Percentiles rank a stretch among this genome's conserved stretches.
These are phyloP conservation scores for Fusarium avenaceum DNA, from an alignment of 2,329 filamentous ascomycete species.

Conservation along the genomic window DNA sequence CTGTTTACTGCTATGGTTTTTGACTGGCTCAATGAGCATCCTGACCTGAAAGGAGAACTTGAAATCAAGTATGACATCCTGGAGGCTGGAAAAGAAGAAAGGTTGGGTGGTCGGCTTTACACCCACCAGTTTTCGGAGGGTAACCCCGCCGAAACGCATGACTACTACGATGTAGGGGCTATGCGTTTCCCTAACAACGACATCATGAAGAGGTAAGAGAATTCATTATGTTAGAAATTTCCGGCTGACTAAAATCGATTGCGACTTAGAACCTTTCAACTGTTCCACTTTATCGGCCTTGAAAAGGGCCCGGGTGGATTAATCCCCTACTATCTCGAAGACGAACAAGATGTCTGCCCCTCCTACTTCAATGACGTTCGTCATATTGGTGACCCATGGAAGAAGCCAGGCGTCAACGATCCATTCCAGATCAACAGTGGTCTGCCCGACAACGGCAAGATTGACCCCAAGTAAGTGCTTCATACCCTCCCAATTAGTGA, in stretches of 20 bases:
- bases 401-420: background rate
- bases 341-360: background rate
- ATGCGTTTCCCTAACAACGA: constrained; percentile 32
- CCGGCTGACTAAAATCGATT: no score
- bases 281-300: constrained; percentile 3
- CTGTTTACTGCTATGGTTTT: constrained; percentile 22
- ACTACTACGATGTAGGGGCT: constrained; percentile 33
- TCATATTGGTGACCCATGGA: no score
- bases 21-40: constrained; percentile 20
- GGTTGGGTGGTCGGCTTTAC: constrained; percentile 31
- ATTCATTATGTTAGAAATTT: no score
- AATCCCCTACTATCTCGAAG: constrained; percentile 22
- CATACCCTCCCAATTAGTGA: no score
- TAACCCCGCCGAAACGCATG: constrained; percentile 3
- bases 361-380: constrained; percentile 14
- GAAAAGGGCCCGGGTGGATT: no score
- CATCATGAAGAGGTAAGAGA: constrained; percentile 19
- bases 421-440: constrained; percentile 21
- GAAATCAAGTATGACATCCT: constrained; percentile 25
- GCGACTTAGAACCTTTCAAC: constrained; percentile 6
- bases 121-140: constrained; percentile 31
- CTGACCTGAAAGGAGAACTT: background rate
- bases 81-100: constrained; percentile 9
- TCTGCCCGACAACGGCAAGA: background rate
- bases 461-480: no score